These are phyloP conservation scores for Aspergillus quadricinctus DNA, from an alignment of 2,329 filamentous ascomycete genomes.

Conservation along the genomic window DNA sequence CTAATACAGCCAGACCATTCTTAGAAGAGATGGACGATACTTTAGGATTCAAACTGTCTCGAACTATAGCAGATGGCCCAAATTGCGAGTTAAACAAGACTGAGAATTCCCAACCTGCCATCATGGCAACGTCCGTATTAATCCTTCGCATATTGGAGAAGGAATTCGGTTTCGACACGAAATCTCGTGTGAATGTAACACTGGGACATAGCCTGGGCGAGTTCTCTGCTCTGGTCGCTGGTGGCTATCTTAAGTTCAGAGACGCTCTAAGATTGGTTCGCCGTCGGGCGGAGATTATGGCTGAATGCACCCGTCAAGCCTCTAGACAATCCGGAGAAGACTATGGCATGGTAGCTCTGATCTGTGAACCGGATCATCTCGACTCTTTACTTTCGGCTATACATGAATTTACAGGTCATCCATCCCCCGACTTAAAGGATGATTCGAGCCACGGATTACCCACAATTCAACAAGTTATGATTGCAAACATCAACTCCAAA, in stretches of 20 bases:
- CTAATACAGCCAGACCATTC: conserved; percentile 67
- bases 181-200: conserved; percentile 71
- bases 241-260: conserved; percentile 70
- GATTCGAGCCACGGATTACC: conserved; percentile 65
- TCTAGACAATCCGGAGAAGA: conserved; percentile 66
- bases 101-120: conserved; percentile 86
- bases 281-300: conserved; percentile 77
- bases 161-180: conserved; percentile 73
- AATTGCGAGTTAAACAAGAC: conserved; percentile 74
- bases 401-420: conserved; percentile 71
- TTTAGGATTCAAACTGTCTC: conserved; percentile 69
- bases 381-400: conserved; percentile 66
- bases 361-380: conserved; percentile 79
- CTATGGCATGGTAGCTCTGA: conserved; percentile 90
- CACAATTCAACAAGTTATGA: conserved; percentile 78
- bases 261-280: conserved; percentile 76
- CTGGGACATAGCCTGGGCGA: conserved; percentile 90
- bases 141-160: conserved; percentile 82
- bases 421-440: conserved; percentile 60
- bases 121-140: conserved; percentile 90
- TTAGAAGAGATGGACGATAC: conserved; percentile 80
- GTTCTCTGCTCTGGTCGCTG: conserved; percentile 84
- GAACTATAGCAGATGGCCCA: conserved; percentile 74
- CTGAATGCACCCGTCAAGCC: conserved; percentile 65
- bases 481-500: conserved; percentile 92